Percentiles rank a stretch among this genome's conserved stretches.
Evolutionary conservation across 495 filamentous ascomycete species (phyloP).

Genomic region (Glonium stellatum): DNA sequence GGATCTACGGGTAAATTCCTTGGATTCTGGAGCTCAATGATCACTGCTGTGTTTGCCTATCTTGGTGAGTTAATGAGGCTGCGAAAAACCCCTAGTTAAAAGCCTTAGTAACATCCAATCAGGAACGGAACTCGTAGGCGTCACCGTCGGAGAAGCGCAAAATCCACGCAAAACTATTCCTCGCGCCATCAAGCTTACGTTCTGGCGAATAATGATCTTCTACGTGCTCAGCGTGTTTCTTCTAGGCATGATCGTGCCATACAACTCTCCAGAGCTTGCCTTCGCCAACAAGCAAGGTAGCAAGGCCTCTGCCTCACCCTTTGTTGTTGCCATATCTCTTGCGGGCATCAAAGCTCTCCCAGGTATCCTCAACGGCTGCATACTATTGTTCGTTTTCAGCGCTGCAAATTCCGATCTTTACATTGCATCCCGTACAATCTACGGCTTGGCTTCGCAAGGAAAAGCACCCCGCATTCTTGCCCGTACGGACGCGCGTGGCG

Average conservation of each 20-base stretch:
- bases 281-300: constrained; percentile 42
- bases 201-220: constrained; percentile 38
- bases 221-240: constrained; percentile 46
- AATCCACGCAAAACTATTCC: constrained; percentile 37
- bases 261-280: constrained; percentile 47
- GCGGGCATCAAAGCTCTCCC: constrained; percentile 49
- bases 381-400: constrained; percentile 72
- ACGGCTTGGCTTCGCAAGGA: constrained; percentile 66
- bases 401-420: constrained; percentile 76
- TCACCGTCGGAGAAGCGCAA: constrained; percentile 47
- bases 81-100: neutral
- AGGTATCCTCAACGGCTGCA: constrained; percentile 56
- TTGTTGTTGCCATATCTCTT: constrained; percentile 53
- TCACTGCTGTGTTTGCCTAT: constrained; percentile 29
- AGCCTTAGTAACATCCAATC: neutral
- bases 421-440: constrained; percentile 76
- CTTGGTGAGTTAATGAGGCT: constrained; percentile 11
- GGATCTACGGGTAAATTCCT: constrained; percentile 21
- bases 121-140: constrained; percentile 77
- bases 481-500: constrained; percentile 64
- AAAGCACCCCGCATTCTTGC: constrained; percentile 68
- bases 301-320: constrained; percentile 51
- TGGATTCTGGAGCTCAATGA: constrained; percentile 27
- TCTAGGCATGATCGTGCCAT: constrained; percentile 51
- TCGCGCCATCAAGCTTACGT: constrained; percentile 36